Conservation (phyloP, 345 rosid species). For the Sapria himalayana region DNA sequence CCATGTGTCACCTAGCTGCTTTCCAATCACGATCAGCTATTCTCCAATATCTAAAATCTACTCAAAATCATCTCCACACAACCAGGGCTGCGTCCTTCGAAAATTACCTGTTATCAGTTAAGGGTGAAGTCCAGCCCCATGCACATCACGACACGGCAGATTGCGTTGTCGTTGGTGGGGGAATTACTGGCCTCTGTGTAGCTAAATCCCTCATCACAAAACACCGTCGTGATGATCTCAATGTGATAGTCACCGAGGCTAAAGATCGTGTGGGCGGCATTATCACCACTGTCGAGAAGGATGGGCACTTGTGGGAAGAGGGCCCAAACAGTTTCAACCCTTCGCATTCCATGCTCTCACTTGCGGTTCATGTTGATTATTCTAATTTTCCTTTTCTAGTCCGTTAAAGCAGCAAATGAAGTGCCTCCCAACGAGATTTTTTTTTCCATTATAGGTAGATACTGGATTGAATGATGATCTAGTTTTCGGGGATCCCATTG, state of each 20-base stretch:
- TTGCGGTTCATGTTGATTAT: constrained; percentile 34
- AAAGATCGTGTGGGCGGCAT: constrained; percentile 76
- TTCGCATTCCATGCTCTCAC: constrained; percentile 77
- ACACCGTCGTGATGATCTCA: constrained; percentile 35
- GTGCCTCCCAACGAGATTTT: too few species aligned
- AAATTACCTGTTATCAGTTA: too few species aligned
- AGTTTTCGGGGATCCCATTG: constrained; percentile 82
- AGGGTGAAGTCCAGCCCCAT: too few species aligned
- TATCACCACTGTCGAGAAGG: constrained; percentile 57
- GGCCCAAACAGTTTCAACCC: constrained; percentile 96
- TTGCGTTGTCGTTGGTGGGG: constrained; percentile 70
- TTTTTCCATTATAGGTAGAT: constrained; percentile 37
- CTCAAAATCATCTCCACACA: too few species aligned
- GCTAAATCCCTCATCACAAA: constrained; percentile 79
- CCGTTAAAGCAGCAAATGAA: too few species aligned
- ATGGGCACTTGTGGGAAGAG: constrained; percentile 89
- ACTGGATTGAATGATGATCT: constrained; percentile 71
- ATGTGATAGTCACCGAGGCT: constrained; percentile 74
- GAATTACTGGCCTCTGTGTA: constrained; percentile 82
- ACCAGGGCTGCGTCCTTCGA: too few species aligned
- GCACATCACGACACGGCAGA: constrained; percentile 26
- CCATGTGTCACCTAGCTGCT: too few species aligned
- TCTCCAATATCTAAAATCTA: too few species aligned
- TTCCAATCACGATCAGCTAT: too few species aligned
- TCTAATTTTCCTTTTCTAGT: neutral